Conservation (phyloP, 306 rosid species). For the Cucumis cinereus region DNA sequence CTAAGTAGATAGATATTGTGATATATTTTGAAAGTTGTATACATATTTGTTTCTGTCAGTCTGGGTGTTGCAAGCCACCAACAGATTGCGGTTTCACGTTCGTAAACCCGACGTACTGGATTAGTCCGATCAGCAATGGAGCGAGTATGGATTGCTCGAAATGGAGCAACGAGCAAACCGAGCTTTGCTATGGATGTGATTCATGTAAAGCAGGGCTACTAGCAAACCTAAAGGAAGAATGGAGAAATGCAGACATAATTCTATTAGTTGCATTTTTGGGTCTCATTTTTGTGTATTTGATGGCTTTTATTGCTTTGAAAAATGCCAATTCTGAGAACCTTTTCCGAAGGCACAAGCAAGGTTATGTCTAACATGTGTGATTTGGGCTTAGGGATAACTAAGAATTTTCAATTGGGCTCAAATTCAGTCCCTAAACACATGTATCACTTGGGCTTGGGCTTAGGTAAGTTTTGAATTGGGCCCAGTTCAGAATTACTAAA, state of each 20-base stretch:
- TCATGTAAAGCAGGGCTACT: constrained; percentile 1
- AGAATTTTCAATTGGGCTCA: too few species aligned
- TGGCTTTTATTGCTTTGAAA: neutral
- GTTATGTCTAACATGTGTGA: neutral
- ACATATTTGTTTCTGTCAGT: too few species aligned
- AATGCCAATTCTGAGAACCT: neutral
- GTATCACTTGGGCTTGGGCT: too few species aligned
- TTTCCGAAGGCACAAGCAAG: constrained; percentile 9
- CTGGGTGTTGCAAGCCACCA: constrained; percentile 7
- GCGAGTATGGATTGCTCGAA: neutral
- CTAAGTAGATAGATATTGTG: too few species aligned
- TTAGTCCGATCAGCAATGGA: neutral
- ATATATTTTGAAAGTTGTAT: too few species aligned
- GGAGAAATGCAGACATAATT: neutral
- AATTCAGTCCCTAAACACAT: too few species aligned
- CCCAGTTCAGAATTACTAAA: too few species aligned
- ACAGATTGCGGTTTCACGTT: constrained; percentile 1
- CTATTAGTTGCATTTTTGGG: neutral
- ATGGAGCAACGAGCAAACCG: constrained; percentile 2
- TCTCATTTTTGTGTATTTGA: neutral
- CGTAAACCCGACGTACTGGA: constrained; percentile 3
- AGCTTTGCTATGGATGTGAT: neutral
- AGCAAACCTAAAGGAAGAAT: neutral
- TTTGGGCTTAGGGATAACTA: too few species aligned
- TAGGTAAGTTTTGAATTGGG: too few species aligned